phyloP scores from a whole-genome alignment of 108 stramenopile genomes.

The Thalassiosira profunda region DNA sequence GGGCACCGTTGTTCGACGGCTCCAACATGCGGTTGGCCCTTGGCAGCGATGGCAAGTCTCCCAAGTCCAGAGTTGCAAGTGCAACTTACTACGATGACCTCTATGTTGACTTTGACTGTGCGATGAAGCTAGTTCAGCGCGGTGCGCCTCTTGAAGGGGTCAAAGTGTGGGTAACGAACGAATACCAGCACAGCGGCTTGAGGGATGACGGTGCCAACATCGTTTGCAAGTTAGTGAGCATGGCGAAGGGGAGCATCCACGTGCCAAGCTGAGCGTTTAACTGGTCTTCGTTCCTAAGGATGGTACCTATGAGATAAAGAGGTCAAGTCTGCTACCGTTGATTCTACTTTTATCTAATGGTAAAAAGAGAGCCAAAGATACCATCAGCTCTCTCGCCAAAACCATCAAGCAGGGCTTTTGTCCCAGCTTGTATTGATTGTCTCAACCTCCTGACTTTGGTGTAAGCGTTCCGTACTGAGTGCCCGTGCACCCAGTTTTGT shows the following conservation, averaged over 20 bases:
- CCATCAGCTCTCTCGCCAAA: too few relatives aligned
- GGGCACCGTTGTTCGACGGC: constrained; percentile 80
- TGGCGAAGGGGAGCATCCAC: constrained; percentile 78
- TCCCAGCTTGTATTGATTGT: too few relatives aligned
- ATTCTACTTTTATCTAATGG: too few relatives aligned
- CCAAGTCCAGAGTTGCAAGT: constrained; percentile 67
- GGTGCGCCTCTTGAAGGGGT: constrained; percentile 72
- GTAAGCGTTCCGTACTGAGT: too few relatives aligned
- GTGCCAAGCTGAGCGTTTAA: constrained; percentile 87
- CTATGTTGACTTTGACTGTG: constrained; percentile 92
- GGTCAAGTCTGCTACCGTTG: too few relatives aligned
- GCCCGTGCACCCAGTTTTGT: too few relatives aligned
- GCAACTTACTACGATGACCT: constrained; percentile 94
- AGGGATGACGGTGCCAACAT: constrained; percentile 89
- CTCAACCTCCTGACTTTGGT: too few relatives aligned
- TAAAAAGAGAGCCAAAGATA: too few relatives aligned
- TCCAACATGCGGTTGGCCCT: constrained; percentile 63
- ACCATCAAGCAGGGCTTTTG: too few relatives aligned
- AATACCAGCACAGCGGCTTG: constrained; percentile 94
- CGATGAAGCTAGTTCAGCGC: constrained; percentile 62
- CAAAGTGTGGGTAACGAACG: constrained; percentile 91
- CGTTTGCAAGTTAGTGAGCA: constrained; percentile 83
- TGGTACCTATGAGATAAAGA: too few relatives aligned
- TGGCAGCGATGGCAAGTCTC: constrained; percentile 3
- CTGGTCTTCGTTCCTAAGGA: too few relatives aligned